Percentiles rank a stretch among this genome's conserved stretches.
These are phyloP conservation scores for Diaporthe capsici DNA, from an alignment of 2,329 filamentous ascomycete genomes.

Conservation along the genomic window DNA sequence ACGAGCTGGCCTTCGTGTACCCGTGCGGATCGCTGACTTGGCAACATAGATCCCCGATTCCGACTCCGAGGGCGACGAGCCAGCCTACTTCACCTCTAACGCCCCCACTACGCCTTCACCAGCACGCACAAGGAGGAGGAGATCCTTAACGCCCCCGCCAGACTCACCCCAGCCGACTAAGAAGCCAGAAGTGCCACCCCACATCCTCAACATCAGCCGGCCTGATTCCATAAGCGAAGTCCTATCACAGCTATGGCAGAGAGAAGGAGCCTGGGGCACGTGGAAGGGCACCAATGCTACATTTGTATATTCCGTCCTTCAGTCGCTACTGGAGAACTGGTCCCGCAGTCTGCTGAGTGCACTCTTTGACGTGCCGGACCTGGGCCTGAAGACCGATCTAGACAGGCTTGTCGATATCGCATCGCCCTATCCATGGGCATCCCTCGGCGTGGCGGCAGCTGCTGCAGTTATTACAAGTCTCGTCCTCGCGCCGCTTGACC, in stretches of 20 bases:
- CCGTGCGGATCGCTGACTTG: neutral
- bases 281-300: conserved; percentile 96
- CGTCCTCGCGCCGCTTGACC: conserved; percentile 87
- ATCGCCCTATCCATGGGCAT: conserved; percentile 85
- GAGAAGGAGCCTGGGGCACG: conserved; percentile 89
- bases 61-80: conserved; percentile 82
- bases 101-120: conserved; percentile 68
- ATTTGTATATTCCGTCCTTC: conserved; percentile 89
- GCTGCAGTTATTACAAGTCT: conserved; percentile 81
- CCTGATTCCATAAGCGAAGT: conserved; percentile 89
- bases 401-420: conserved; percentile 81
- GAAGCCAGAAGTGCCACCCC: conserved; percentile 55
- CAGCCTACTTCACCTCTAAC: conserved; percentile 85
- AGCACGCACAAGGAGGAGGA: conserved; percentile 52
- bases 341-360: conserved; percentile 91
- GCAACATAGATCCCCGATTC: conserved; percentile 64
- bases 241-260: conserved; percentile 88
- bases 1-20: neutral
- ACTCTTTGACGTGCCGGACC: conserved; percentile 89
- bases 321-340: conserved; percentile 92
- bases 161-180: conserved; percentile 53
- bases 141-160: conserved; percentile 49
- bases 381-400: conserved; percentile 80
- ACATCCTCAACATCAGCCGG: conserved; percentile 80
- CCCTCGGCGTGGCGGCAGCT: conserved; percentile 78